Evolutionary conservation across 495 filamentous ascomycete genomes (phyloP).

Genomic region (Staphylotrichum tortipilum): DNA sequence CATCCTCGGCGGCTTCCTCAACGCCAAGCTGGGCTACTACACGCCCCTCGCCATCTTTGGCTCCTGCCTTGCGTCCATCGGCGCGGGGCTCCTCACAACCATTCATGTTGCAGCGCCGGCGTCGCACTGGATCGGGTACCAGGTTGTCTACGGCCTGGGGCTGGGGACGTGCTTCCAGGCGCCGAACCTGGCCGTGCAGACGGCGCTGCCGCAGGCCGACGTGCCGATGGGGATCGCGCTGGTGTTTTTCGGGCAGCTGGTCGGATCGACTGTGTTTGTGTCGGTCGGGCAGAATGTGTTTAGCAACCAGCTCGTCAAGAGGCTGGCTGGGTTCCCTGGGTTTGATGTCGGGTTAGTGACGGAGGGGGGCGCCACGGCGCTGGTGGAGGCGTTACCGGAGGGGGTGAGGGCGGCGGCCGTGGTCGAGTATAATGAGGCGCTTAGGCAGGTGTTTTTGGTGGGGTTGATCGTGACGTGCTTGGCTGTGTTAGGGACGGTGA

Average conservation of each 20-base stretch:
- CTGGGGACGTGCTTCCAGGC: slow-evolving; percentile 42
- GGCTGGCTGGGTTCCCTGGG: slow-evolving; percentile 36
- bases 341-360: slow-evolving; percentile 43
- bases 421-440: slow-evolving; percentile 56
- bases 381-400: slow-evolving; percentile 44
- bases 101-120: slow-evolving; percentile 28
- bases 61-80: slow-evolving; percentile 48
- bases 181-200: slow-evolving; percentile 47
- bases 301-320: slow-evolving; percentile 42
- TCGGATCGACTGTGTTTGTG: slow-evolving; percentile 57
- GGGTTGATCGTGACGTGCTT: slow-evolving; percentile 51
- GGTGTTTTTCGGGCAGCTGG: slow-evolving; percentile 52
- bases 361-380: slow-evolving; percentile 53
- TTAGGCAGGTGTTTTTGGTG: slow-evolving; percentile 58
- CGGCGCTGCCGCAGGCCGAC: slow-evolving; percentile 4
- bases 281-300: slow-evolving; percentile 54
- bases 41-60: slow-evolving; percentile 41
- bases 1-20: slow-evolving; percentile 39
- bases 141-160: slow-evolving; percentile 46
- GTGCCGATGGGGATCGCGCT: slow-evolving; percentile 20
- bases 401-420: slow-evolving; percentile 43
- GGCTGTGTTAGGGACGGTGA: slow-evolving; percentile 47
- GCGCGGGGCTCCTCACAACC: slow-evolving; percentile 43
- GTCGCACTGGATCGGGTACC: slow-evolving; percentile 54
- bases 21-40: slow-evolving; percentile 41